Evolutionary conservation across 75 land plant species (phyloP).

Genomic region (Pseudotsuga menziesii): DNA sequence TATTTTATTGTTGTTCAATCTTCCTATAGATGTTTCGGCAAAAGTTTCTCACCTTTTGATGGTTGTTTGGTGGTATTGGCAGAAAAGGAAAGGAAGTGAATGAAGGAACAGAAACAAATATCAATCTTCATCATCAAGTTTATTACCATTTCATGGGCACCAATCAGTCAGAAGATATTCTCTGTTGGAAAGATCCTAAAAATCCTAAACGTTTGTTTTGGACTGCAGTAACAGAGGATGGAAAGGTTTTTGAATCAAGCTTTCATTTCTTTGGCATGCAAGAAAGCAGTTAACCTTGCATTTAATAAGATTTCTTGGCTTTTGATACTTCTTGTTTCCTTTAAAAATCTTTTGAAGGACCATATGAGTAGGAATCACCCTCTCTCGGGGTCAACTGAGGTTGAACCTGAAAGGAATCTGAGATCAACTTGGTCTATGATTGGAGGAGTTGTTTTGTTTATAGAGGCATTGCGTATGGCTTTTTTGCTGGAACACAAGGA

Average conservation of each 20-base stretch:
- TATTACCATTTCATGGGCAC: conserved; percentile 49
- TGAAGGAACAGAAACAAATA: conserved; percentile 49
- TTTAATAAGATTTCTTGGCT: neutral
- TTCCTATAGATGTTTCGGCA: neutral
- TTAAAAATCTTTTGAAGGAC: no score
- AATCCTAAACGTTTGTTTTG: conserved; percentile 37
- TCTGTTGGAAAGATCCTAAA: conserved; percentile 42
- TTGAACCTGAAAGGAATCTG: no score
- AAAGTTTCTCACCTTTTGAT: neutral
- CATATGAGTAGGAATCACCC: no score
- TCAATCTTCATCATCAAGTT: conserved; percentile 37
- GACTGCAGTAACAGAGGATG: conserved; percentile 45
- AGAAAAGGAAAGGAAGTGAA: conserved; percentile 23
- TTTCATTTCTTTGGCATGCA: neutral
- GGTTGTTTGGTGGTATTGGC: neutral
- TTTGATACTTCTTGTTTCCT: neutral
- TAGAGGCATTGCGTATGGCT: no score
- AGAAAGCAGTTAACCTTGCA: neutral
- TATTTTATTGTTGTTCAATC: neutral
- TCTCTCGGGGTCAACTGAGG: no score
- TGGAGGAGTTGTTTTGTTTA: no score
- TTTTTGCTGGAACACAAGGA: no score
- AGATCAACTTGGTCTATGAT: no score
- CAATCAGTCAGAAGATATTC: conserved; percentile 46
- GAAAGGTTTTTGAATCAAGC: conserved; percentile 30